Evolutionary conservation across 2,329 filamentous ascomycete genomes (phyloP), one percentile per base, ranked within the genome.

Genomic region (Calycina herbarum): DNA sequence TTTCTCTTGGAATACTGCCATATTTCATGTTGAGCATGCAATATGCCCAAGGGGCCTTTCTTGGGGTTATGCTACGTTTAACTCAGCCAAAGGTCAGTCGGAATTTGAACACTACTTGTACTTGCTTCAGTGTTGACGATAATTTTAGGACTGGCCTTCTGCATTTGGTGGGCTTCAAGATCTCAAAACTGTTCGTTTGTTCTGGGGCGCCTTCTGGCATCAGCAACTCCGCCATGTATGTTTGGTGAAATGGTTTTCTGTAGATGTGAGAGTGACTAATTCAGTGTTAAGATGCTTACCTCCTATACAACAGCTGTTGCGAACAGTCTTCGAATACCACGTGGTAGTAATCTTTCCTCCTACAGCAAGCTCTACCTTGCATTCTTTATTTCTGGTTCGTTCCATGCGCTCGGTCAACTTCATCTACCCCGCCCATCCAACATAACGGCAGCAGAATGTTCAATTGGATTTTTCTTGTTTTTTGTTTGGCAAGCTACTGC

Each of bases 191-290:
- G 24, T 65, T 3, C 29, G 63, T 3, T 7, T 15, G 6, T 61
- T 65, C 27, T 65, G 63, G 63, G 63, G 63, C 3, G 33, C 29
- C 17, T 65, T 45, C 35, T 65, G 63, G 63, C 63, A 65, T 48
- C 63, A 65, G 29, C 33, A 17, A 6, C 15, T 65, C 15, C 63
- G 58, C 31, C n/a, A 15, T 11, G 58, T 61, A 57, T 57, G 58
- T 61, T 38, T 38, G 59, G 13, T 57, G 20, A 54, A 33, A 13
- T 59, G 17, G n/a, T 40, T 33, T 38, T 59, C 33, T 17, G 20
- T 20, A 20, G 11, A 40, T 3, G 35, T 51, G 8, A 7, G 15
- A 3, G 45, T 15, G 8, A 15, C 8, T 6, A n/a, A n/a, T 6
- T 51, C 6, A 13, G 8, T 51, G 7, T n/a, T 13, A n/a, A 61